A percentile compares a stretch with the other conserved stretches of the same genome.
These are phyloP conservation scores for Eragrostis tef DNA, from an alignment of 202 grass and related monocot species.

Conservation along the genomic window DNA sequence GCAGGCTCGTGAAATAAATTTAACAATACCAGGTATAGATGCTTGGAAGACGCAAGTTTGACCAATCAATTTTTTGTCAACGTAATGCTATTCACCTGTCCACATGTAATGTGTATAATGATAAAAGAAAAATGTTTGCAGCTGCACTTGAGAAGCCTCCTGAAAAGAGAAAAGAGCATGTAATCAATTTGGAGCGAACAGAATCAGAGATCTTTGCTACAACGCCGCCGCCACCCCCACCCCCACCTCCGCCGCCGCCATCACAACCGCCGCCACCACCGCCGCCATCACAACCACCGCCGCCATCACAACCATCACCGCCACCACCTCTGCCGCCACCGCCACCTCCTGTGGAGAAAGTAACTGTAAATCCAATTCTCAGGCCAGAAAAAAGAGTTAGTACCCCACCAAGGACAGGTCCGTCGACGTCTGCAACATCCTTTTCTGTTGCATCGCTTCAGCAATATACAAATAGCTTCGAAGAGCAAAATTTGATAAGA, in stretches of 20 bases:
- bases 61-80: conserved; percentile 30
- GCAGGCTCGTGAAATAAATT: conserved; percentile 56
- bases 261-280: neutral
- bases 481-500: conserved; percentile 74
- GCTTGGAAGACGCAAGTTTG: conserved; percentile 11
- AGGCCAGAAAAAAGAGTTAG: conserved; percentile 48
- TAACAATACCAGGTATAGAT: conserved; percentile 57
- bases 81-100: conserved; percentile 34
- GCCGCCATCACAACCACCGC: neutral
- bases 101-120: conserved; percentile 28
- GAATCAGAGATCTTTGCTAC: conserved; percentile 68
- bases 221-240: conserved; percentile 60
- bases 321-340: neutral
- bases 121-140: conserved; percentile 52
- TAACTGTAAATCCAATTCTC: conserved; percentile 52
- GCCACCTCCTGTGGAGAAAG: conserved; percentile 42
- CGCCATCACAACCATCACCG: neutral
- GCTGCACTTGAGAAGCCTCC: conserved; percentile 55
- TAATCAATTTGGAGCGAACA: conserved; percentile 68
- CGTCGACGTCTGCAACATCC: conserved; percentile 63
- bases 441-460: conserved; percentile 88
- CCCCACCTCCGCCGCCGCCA: neutral
- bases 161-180: conserved; percentile 65
- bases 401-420: conserved; percentile 50
- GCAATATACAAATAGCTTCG: conserved; percentile 84